A percentile compares a stretch with the other conserved stretches of the same genome.
Conservation (phyloP, 2,329 filamentous ascomycete species). For the Fusarium sp. region DNA sequence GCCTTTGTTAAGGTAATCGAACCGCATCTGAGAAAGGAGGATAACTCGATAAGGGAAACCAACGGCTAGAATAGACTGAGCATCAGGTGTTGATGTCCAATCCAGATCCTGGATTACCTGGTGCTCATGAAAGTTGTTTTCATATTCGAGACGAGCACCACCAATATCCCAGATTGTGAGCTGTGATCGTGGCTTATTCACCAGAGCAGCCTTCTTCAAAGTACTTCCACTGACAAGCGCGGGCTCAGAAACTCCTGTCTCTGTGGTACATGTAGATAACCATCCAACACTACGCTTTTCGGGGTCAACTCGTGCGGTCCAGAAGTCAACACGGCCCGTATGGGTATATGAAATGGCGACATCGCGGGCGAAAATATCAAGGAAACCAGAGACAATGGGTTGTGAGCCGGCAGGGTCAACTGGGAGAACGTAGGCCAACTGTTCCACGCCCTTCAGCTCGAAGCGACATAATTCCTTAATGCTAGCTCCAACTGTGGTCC, state of each 20-base stretch:
- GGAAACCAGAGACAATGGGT: constrained; percentile 79
- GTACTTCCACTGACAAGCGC: constrained; percentile 88
- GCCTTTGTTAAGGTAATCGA: constrained; percentile 89
- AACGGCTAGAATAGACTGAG: constrained; percentile 91
- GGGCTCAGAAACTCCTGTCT: constrained; percentile 81
- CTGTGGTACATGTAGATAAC: constrained; percentile 85
- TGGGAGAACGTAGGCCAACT: constrained; percentile 78
- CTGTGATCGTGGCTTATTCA: constrained; percentile 79
- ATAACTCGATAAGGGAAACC: constrained; percentile 90
- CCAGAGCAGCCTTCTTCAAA: constrained; percentile 87
- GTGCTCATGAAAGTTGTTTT: constrained; percentile 79
- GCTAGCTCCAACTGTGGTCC: constrained; percentile 41
- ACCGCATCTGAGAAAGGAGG: constrained; percentile 88
- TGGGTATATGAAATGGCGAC: constrained; percentile 88
- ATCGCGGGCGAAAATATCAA: constrained; percentile 89
- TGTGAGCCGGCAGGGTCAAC: constrained; percentile 88
- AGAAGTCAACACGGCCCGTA: constrained; percentile 82
- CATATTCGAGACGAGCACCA: constrained; percentile 84
- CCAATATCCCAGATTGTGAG: constrained; percentile 94
- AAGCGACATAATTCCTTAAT: constrained; percentile 81
- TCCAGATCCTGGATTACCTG: constrained; percentile 89
- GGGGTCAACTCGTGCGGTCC: constrained; percentile 83
- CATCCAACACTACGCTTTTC: constrained; percentile 77
- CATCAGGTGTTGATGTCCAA: constrained; percentile 93
- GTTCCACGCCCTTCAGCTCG: constrained; percentile 72